Evolutionary conservation across 176 grass and related monocot genomes (phyloP).

Genomic region (Aechmea fasciata): DNA sequence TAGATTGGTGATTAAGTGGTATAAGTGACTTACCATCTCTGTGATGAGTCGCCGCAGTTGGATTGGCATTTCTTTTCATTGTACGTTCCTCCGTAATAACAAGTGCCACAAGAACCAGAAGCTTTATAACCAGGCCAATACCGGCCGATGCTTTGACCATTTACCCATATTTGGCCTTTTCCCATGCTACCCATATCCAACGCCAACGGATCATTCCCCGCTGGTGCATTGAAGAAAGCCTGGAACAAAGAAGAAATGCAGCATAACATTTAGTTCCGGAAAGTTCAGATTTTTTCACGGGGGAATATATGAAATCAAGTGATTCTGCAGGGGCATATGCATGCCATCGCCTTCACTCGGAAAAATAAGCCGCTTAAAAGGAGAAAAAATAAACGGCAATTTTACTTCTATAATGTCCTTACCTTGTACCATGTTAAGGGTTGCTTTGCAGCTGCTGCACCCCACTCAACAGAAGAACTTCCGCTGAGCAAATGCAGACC

Average conservation of each 20-base stretch:
- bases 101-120: constrained; percentile 43
- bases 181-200: constrained; percentile 96
- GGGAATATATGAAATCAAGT: too few species aligned
- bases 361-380: too few species aligned
- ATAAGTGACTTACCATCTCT: constrained; percentile 54
- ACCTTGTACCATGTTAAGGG: constrained; percentile 98
- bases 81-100: constrained; percentile 70
- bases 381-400: not conserved
- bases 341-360: too few species aligned
- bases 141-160: constrained; percentile 63
- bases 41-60: constrained; percentile 60
- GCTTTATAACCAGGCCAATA: constrained; percentile 76
- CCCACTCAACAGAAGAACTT: constrained; percentile 74
- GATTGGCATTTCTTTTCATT: constrained; percentile 46
- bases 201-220: constrained; percentile 58
- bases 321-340: not conserved
- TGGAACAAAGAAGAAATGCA: constrained; percentile 10
- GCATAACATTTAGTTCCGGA: not conserved
- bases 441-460: constrained; percentile 26
- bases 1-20: not conserved
- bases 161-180: constrained; percentile 92
- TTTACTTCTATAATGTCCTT: not conserved
- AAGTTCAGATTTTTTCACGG: not conserved
- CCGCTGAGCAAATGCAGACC: constrained; percentile 45
- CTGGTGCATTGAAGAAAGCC: constrained; percentile 75